Conservation (phyloP, 208 protist genomes). For the Trypanosoma boissoni region DNA sequence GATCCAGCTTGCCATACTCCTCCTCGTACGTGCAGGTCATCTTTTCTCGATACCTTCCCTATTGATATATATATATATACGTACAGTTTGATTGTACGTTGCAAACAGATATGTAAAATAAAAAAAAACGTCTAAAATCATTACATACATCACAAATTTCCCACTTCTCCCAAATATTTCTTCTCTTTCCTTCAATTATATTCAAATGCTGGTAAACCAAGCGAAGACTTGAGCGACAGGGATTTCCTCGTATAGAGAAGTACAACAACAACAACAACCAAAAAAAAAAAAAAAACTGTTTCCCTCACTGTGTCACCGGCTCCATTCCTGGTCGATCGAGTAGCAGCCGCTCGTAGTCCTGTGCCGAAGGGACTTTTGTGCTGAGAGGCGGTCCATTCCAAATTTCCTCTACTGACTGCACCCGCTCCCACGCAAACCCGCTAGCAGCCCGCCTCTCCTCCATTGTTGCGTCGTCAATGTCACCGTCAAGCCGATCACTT, state of each 20-base stretch:
- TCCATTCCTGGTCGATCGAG: slow-evolving; percentile 21
- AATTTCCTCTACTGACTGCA: slow-evolving; percentile 49
- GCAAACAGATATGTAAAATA: slow-evolving; percentile 10
- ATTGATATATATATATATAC: too few relatives aligned
- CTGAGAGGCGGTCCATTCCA: slow-evolving; percentile 49
- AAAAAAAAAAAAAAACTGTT: slow-evolving; percentile 20
- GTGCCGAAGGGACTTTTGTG: slow-evolving; percentile 60
- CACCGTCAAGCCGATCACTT: slow-evolving; percentile 21
- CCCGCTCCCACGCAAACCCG: slow-evolving; percentile 35
- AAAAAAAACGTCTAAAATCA: slow-evolving; percentile 7
- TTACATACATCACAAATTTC: background rate
- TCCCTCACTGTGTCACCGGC: background rate
- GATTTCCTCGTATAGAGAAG: slow-evolving; percentile 3
- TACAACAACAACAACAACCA: background rate
- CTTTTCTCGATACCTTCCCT: too few relatives aligned
- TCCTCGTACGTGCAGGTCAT: slow-evolving; percentile 28
- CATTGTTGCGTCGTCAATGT: slow-evolving; percentile 20
- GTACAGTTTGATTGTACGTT: slow-evolving; percentile 1
- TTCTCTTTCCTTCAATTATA: background rate
- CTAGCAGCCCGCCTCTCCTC: slow-evolving; percentile 9
- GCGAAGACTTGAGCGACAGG: too few relatives aligned
- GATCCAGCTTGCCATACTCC: slow-evolving; percentile 42
- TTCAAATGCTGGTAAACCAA: too few relatives aligned
- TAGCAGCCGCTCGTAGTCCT: slow-evolving; percentile 69
- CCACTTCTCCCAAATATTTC: background rate